A percentile compares a stretch with the other conserved stretches of the same genome.
These are phyloP conservation scores for Wickerhamomyces sp. DNA, from an alignment of 1,139 yeast species.

Conservation along the genomic window DNA sequence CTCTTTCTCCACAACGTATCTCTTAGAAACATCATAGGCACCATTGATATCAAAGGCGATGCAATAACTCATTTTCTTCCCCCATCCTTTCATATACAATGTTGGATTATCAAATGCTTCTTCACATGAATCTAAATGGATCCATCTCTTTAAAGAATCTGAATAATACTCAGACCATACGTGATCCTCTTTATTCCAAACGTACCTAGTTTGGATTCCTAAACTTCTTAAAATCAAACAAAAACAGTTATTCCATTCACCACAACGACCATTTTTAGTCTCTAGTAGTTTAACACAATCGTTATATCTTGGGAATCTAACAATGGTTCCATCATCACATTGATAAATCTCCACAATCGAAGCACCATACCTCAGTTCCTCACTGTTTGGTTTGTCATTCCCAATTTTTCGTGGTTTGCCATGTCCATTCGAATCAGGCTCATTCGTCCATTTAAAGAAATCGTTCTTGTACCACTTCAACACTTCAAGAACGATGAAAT, in stretches of 20 bases:
- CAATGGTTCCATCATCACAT: conserved; percentile 47
- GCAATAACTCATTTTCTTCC: conserved; percentile 85
- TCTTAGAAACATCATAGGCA: conserved; percentile 59
- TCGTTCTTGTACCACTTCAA: conserved; percentile 73
- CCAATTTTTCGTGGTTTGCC: conserved; percentile 32
- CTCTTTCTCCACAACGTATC: conserved; percentile 54
- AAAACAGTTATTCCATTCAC: conserved; percentile 93
- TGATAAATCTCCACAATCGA: conserved; percentile 54
- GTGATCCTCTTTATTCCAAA: conserved; percentile 91
- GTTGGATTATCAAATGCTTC: conserved; percentile 77
- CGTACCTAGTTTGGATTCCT: conserved; percentile 59
- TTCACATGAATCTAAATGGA: conserved; percentile 88
- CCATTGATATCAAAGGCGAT: conserved; percentile 63
- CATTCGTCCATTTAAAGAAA: conserved; percentile 81
- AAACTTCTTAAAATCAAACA: conserved; percentile 63
- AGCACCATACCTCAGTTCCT: conserved; percentile 44
- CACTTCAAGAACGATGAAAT: conserved; percentile 61
- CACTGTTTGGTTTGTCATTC: conserved; percentile 31
- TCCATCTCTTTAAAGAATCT: conserved; percentile 56
- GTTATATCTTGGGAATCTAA: conserved; percentile 74
- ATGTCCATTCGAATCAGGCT: conserved; percentile 42
- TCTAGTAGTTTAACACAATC: conserved; percentile 56
- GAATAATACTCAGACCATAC: conserved; percentile 95
- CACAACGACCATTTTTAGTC: conserved; percentile 77
- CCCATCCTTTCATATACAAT: conserved; percentile 83